Conservation (phyloP, 225 moss, liverwort and hornwort species). For the Lunularia cruciata region DNA sequence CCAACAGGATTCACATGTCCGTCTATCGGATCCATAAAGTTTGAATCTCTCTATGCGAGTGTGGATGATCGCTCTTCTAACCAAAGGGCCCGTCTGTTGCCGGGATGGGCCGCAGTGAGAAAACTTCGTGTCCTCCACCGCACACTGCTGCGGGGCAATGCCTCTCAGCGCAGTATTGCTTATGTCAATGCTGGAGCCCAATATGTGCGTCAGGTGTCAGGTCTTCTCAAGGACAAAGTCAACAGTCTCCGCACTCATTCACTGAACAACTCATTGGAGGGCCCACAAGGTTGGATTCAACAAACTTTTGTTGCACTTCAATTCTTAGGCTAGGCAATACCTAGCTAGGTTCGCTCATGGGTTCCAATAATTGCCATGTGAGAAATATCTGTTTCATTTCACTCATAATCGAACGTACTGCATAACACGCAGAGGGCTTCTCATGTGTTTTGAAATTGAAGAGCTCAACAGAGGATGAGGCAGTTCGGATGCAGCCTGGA, state of each 20-base stretch:
- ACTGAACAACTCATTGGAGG: constrained; percentile 47
- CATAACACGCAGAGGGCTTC: constrained; percentile 58
- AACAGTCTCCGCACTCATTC: constrained; percentile 75
- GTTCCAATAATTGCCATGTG: no score
- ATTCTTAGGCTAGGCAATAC: no score
- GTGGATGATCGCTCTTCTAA: constrained; percentile 56
- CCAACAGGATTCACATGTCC: constrained; percentile 63
- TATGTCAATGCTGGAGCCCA: constrained; percentile 97
- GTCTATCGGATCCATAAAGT: constrained; percentile 50
- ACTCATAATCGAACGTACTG: background rate
- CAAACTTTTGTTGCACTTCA: no score
- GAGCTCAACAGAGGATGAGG: constrained; percentile 77
- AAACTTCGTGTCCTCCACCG: constrained; percentile 87
- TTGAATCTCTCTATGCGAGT: constrained; percentile 55
- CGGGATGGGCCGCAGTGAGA: constrained; percentile 90
- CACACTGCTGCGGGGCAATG: constrained; percentile 47
- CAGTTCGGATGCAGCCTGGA: constrained; percentile 67
- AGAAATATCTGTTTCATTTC: background rate
- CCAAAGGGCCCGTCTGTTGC: constrained; percentile 62
- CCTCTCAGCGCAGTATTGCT: constrained; percentile 75
- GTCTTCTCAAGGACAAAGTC: constrained; percentile 95
- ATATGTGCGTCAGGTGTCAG: constrained; percentile 91
- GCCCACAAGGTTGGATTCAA: constrained; percentile 60
- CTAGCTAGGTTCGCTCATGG: no score
- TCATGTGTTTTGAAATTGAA: constrained; percentile 70